Conservation (phyloP, 345 rosid species). For the Theobroma cacao region DNA sequence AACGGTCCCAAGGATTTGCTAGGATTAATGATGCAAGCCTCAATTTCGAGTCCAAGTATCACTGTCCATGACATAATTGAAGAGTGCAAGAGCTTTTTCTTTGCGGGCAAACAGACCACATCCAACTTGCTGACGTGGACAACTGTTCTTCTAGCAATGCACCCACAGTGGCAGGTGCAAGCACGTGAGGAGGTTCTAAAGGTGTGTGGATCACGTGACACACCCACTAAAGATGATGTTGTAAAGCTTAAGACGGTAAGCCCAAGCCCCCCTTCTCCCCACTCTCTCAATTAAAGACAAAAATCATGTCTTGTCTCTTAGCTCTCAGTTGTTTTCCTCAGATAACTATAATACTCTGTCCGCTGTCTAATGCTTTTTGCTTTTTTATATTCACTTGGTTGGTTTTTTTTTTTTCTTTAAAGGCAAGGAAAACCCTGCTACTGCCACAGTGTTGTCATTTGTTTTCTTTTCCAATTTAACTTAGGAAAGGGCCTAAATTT, state of each 20-base stretch:
- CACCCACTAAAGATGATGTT: conserved; percentile 67
- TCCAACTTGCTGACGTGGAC: conserved; percentile 87
- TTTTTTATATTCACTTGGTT: too few relatives aligned
- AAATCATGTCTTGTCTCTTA: not conserved
- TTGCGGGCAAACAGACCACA: conserved; percentile 92
- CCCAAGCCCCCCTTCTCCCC: not conserved
- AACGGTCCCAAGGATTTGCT: conserved; percentile 41
- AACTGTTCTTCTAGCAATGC: conserved; percentile 64
- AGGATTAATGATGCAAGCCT: conserved; percentile 63
- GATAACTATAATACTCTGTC: conserved; percentile 11
- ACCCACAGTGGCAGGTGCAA: conserved; percentile 85
- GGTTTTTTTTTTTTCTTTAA: too few relatives aligned
- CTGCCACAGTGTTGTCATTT: not conserved
- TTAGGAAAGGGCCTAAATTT: not conserved
- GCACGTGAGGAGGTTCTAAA: conserved; percentile 77
- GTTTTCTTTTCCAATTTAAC: not conserved
- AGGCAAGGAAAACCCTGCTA: too few relatives aligned
- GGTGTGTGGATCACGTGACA: conserved; percentile 81
- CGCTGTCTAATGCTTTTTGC: not conserved
- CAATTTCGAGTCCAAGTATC: conserved; percentile 28
- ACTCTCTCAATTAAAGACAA: not conserved
- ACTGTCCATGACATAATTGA: conserved; percentile 62
- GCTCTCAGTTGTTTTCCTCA: not conserved
- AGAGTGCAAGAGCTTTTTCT: conserved; percentile 91
- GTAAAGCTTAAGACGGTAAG: conserved; percentile 75